Base-by-base conservation (phyloP, 176 grass and related monocot species). In the Oryza brachyantha region DNA sequence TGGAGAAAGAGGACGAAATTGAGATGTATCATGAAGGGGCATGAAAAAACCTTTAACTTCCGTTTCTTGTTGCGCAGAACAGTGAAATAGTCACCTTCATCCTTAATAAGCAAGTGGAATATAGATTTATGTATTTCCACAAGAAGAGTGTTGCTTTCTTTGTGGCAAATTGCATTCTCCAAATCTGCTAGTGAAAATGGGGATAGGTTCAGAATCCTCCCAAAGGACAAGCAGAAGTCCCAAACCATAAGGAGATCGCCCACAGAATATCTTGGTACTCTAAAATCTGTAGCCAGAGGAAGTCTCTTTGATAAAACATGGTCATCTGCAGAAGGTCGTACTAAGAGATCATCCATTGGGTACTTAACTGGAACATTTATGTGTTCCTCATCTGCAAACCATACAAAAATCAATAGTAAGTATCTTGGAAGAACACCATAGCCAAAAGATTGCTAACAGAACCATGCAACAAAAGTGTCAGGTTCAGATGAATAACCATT, bases 191-290 rank as follows among this genome's bases (percentile, higher is more conserved):
- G 83, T 11, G 80, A 79, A 57, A 97, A 97, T 13, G 85, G 90
- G 38, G 61, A 97, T 66, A 97, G 48, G 50, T 76, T 84, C 68
- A 97, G 73, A 80, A 82, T 38, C 57, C 88, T 92, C 29, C 85
- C 85, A 84, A 93, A 97, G 55, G 90, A 90, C 41, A 50, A 83
- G 69, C 85, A 93, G 41, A 97, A 97, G 34, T 97, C 88, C 90
- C 90, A 97, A 74, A 93, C 85, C 81, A 90, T 90, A 55, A 97
- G 87, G 41, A 97, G 88, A 90, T 97, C 72, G 3, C 93, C 93
- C 63, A 97, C 88, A 77, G 86, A 88, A 84, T 50, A 66, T 86
- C 80, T 88, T 79, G 85, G 90, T 68, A 93, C 83, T 71, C 80
- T 79, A 88, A 93, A 97, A 25, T 97, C 88, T 73, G 64, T 90